Evolutionary conservation across 352 stramenopile genomes (phyloP).

Genomic region (Phytophthora hibernalis): DNA sequence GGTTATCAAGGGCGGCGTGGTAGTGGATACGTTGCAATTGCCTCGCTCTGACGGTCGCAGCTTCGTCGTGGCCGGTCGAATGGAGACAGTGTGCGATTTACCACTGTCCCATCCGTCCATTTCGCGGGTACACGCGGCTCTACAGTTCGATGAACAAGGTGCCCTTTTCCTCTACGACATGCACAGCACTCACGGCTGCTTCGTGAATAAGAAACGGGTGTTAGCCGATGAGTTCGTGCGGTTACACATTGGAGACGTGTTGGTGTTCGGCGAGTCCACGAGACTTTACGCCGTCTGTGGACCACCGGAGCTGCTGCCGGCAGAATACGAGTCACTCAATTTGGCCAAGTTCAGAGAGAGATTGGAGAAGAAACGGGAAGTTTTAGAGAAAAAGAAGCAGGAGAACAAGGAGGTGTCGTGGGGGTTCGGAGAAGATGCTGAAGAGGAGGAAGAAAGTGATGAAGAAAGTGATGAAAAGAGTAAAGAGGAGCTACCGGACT

Average conservation of each 20-base stretch:
- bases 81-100: slow-evolving; percentile 73
- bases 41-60: slow-evolving; percentile 35
- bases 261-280: slow-evolving; percentile 90
- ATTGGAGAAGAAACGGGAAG: slow-evolving; percentile 26
- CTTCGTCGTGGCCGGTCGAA: slow-evolving; percentile 63
- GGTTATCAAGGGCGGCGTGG: slow-evolving; percentile 69
- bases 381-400: slow-evolving; percentile 29
- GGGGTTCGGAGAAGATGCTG: slow-evolving; percentile 88
- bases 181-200: slow-evolving; percentile 84
- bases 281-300: slow-evolving; percentile 83
- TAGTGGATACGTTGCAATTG: slow-evolving; percentile 57
- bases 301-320: slow-evolving; percentile 65
- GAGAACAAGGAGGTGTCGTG: slow-evolving; percentile 59
- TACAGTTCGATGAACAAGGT: slow-evolving; percentile 75
- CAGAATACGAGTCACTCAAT: slow-evolving; percentile 80
- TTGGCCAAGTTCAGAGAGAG: slow-evolving; percentile 46
- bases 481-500: slow-evolving; percentile 65
- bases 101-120: slow-evolving; percentile 79
- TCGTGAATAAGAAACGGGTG: slow-evolving; percentile 83
- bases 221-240: slow-evolving; percentile 54
- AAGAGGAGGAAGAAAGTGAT: slow-evolving; percentile 52
- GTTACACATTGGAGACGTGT: slow-evolving; percentile 83
- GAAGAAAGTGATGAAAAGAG: slow-evolving; percentile 25
- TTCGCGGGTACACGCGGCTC: slow-evolving; percentile 73
- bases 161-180: slow-evolving; percentile 80